Conservation (phyloP, 2,329 filamentous ascomycete genomes). For the Fusarium paranaense region DNA sequence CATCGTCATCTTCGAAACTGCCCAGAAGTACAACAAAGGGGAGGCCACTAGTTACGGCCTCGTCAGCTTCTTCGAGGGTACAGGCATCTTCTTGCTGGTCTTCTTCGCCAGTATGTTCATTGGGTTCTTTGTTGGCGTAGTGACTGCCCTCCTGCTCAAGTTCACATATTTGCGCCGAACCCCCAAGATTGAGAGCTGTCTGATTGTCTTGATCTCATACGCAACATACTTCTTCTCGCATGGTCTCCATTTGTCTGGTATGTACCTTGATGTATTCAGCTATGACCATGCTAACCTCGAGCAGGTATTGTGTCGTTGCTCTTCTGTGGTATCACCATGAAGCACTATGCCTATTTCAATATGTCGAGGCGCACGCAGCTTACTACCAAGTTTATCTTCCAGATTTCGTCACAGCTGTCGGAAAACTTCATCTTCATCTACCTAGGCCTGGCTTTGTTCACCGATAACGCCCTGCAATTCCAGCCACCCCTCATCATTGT, state of each 20-base stretch:
- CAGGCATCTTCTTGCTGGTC: conserved; percentile 93
- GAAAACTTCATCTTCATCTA: conserved; percentile 99
- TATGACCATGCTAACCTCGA: conserved; percentile 16
- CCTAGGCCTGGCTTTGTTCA: conserved; percentile 92
- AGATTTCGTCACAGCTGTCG: conserved; percentile 91
- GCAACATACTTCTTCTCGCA: conserved; percentile 98
- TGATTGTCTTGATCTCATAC: conserved; percentile 94
- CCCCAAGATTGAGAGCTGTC: conserved; percentile 95
- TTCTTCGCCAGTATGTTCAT: conserved; percentile 96
- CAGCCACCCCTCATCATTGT: conserved; percentile 96
- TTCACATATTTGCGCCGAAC: conserved; percentile 93
- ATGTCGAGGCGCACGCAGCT: conserved; percentile 98
- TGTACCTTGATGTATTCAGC: conserved; percentile 42
- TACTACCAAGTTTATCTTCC: conserved; percentile 97
- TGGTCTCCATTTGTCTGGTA: conserved; percentile 94
- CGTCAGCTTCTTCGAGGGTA: conserved; percentile 87
- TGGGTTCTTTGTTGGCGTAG: conserved; percentile 87
- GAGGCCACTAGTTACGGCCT: conserved; percentile 78
- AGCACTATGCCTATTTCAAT: conserved; percentile 99
- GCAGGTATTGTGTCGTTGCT: conserved; percentile 93
- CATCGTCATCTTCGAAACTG: conserved; percentile 98
- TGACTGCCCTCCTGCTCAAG: conserved; percentile 88
- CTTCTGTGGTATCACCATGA: conserved; percentile 97
- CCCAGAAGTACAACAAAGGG: conserved; percentile 88
- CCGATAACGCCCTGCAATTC: conserved; percentile 87